phyloP scores from a whole-genome alignment of 2,329 filamentous ascomycete genomes.

The Arthrobotrys musiformis region DNA sequence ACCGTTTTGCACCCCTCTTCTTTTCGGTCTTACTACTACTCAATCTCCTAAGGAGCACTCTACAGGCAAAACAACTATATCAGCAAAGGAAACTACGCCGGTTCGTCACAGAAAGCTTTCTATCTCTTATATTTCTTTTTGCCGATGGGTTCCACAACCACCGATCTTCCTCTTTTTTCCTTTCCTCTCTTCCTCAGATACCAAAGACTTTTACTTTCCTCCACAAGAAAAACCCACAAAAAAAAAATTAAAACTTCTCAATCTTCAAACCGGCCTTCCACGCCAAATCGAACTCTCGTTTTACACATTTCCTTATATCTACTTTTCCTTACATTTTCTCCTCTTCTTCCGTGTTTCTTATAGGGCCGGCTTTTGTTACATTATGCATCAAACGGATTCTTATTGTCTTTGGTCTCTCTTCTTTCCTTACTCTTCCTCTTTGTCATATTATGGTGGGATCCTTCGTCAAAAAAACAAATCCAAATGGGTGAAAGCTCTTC shows the following conservation, averaged over 20 bases:
- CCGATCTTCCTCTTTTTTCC: conserved; percentile 31
- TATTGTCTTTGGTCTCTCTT: conserved; percentile 56
- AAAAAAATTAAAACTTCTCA: conserved; percentile 38
- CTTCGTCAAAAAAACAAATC: conserved; percentile 53
- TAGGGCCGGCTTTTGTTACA: conserved; percentile 51
- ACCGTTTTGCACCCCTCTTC: conserved; percentile 22
- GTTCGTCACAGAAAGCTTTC: conserved; percentile 56
- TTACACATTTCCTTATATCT: conserved; percentile 19
- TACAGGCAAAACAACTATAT: conserved; percentile 48
- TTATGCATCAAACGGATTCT: conserved; percentile 49
- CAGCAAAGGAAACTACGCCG: conserved; percentile 52
- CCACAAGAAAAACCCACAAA: conserved; percentile 31
- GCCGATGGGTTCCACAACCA: conserved; percentile 50
- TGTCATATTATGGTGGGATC: conserved; percentile 56
- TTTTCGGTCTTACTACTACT: conserved; percentile 38
- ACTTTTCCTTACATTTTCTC: conserved; percentile 12
- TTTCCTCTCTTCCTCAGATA: conserved; percentile 15
- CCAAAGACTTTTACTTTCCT: conserved; percentile 38
- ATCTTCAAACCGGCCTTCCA: conserved; percentile 33
- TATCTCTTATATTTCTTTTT: conserved; percentile 48
- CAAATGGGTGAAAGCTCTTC: conserved; percentile 56
- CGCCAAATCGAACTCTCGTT: conserved; percentile 45
- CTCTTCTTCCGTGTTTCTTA: conserved; percentile 31
- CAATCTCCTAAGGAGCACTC: conserved; percentile 30
- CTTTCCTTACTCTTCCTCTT: conserved; percentile 52